Conservation (phyloP, 192 early-diverging fungal species). For the Rhizophagus sp. region DNA sequence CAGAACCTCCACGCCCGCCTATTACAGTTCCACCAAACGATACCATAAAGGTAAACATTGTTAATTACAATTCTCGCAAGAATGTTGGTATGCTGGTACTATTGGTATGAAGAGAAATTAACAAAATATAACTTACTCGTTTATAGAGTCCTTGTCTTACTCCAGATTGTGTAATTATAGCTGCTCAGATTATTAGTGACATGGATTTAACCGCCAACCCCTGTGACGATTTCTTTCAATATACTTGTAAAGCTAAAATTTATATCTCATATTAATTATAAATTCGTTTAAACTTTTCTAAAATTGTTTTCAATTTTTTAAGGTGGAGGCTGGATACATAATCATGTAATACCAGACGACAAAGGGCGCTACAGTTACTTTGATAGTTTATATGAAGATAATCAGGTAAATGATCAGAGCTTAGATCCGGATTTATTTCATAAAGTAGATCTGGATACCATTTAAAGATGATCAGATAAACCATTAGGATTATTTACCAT, state of each 20-base stretch:
- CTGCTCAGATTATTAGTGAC: slow-evolving; percentile 51
- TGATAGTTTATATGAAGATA: slow-evolving; percentile 42
- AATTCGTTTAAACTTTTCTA: neutral
- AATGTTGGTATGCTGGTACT: neutral
- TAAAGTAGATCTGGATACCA: no score
- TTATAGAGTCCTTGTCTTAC: slow-evolving; percentile 50
- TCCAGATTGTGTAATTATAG: slow-evolving; percentile 54
- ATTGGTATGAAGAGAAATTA: neutral
- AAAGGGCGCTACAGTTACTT: slow-evolving; percentile 51
- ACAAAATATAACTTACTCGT: neutral
- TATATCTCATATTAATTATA: neutral
- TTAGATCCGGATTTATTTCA: no score
- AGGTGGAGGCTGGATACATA: slow-evolving; percentile 62
- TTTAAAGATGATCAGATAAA: no score
- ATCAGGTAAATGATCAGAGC: slow-evolving; percentile 36
- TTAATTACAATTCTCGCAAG: neutral
- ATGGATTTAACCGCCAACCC: slow-evolving; percentile 61
- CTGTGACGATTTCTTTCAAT: slow-evolving; percentile 70
- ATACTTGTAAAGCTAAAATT: slow-evolving; percentile 49
- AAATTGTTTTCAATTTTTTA: neutral
- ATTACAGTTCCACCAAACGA: neutral
- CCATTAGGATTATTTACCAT: no score
- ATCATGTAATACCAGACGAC: slow-evolving; percentile 61
- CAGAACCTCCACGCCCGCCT: neutral
- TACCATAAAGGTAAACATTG: neutral